Conservation (phyloP, 768 basidiomycete genomes). For the Boletellus sp. region DNA sequence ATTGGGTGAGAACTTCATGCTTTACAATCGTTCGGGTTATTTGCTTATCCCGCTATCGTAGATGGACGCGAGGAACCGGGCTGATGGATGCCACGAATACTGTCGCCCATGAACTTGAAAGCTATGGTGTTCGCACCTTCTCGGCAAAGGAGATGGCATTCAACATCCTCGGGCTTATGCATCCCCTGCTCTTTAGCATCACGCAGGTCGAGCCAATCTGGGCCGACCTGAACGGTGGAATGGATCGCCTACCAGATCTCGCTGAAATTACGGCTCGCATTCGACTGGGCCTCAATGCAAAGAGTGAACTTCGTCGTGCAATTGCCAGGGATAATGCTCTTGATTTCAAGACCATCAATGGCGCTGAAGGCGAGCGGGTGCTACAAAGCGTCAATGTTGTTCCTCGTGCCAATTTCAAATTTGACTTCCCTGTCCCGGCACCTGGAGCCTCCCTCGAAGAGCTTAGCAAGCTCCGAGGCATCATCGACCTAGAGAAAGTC, state of each 20-base stretch:
- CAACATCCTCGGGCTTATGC: conserved; percentile 99
- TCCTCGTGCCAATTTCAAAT: conserved; percentile 97
- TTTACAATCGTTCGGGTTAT: conserved; percentile 5
- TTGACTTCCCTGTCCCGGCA: conserved; percentile 89
- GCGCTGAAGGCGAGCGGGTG: conserved; percentile 87
- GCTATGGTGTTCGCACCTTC: conserved; percentile 93
- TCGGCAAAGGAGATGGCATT: conserved; percentile 99
- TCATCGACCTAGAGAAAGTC: conserved; percentile 95
- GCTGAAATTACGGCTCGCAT: conserved; percentile 89
- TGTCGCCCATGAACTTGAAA: conserved; percentile 90
- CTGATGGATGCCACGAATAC: conserved; percentile 95
- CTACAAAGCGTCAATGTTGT: conserved; percentile 90
- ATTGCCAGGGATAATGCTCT: conserved; percentile 91
- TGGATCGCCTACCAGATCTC: conserved; percentile 95
- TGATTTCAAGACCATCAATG: conserved; percentile 91
- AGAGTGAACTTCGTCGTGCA: conserved; percentile 89
- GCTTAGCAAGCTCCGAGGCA: conserved; percentile 73
- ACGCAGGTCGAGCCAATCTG: conserved; percentile 99
- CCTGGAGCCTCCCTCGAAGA: conserved; percentile 64
- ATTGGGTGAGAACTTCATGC: conserved; percentile 67
- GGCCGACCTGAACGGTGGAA: conserved; percentile 97
- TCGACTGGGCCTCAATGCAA: conserved; percentile 73
- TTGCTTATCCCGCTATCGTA: conserved; percentile 27
- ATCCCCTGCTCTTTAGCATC: conserved; percentile 97
- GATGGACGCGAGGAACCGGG: conserved; percentile 98